Evolutionary conservation across 371 early-diverging fungal species (phyloP), one percentile per base, ranked within the genome.

Genomic region (Mucor plumbeus): DNA sequence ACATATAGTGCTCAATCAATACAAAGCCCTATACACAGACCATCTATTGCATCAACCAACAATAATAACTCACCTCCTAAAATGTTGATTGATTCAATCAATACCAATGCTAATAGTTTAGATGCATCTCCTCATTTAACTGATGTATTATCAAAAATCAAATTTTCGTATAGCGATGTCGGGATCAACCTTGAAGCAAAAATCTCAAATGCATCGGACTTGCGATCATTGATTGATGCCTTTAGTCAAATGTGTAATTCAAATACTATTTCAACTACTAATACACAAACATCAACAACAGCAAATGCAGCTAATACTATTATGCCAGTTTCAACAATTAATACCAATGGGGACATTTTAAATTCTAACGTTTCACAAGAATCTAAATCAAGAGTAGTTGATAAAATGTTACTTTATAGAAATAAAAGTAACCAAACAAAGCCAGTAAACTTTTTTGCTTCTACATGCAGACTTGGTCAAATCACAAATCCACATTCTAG

Each of bases 101-200:
- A 54, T 60, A 17, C 61, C 39, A 26, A 38, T 34, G 59, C 21
- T 7, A 55, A 17, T 39, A 31, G 31, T 31, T 11, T 53, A 11
- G 53, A 53, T 0, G 53, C 53, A 53, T 53, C 53, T 14, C 57
- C 65, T 34, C 13, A 47, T 8, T 40, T 65, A 1, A 61, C 65
- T 4, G 69, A 76, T 58, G 64, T 70, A 4, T 53, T 76, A 14
- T 74, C 78, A 7, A 74, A 70, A 59, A 64, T 77, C 43, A 53
- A 68, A 21, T 58, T 77, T 38, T 77, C 78, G 7, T 77, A 75
- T 43, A 72, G 66, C 31, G 78, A 77, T 11, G 36, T 63, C 15
- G 78, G 78, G 7, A 71, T 77, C 47, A 71, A 75, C 38, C 39
- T 77, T 31, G 78, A 72, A 66, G 75, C 78, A 15, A 74, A 72